phyloP scores from a whole-genome alignment of 306 rosid genomes.

The Glycyrrhiza uralensis region DNA sequence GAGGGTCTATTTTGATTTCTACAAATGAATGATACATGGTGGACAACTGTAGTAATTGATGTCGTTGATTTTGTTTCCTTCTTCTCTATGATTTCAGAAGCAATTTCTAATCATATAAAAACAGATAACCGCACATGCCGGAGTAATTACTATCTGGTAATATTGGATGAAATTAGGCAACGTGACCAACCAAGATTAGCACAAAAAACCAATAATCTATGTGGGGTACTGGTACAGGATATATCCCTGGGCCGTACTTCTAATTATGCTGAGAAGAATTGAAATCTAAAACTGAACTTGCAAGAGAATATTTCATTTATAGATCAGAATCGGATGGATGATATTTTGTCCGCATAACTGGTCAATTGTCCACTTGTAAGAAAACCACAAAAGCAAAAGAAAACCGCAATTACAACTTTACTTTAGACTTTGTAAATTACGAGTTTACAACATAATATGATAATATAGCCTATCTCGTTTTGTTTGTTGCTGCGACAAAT shows the following conservation, averaged over 20 bases:
- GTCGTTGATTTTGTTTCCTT: background rate
- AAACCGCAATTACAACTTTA: too few relatives aligned
- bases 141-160: background rate
- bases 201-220: background rate
- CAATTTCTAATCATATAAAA: background rate
- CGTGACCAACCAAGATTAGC: background rate
- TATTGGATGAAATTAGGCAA: background rate
- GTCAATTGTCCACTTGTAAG: too few relatives aligned
- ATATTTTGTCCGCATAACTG: too few relatives aligned
- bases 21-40: background rate
- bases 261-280: too few relatives aligned
- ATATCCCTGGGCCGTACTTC: too few relatives aligned
- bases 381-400: too few relatives aligned
- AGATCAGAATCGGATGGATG: background rate
- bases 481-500: too few relatives aligned
- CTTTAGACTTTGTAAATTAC: too few relatives aligned
- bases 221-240: background rate
- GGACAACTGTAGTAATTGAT: slow-evolving; percentile 14
- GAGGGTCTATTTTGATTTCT: slow-evolving; percentile 19
- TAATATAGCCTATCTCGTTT: too few relatives aligned
- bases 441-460: too few relatives aligned
- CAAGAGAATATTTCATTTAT: background rate
- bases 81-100: background rate
- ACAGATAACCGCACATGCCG: slow-evolving; percentile 20
- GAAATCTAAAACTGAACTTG: too few relatives aligned